Evolutionary conservation across 495 filamentous ascomycete species (phyloP).

Genomic region (Halenospora varia): DNA sequence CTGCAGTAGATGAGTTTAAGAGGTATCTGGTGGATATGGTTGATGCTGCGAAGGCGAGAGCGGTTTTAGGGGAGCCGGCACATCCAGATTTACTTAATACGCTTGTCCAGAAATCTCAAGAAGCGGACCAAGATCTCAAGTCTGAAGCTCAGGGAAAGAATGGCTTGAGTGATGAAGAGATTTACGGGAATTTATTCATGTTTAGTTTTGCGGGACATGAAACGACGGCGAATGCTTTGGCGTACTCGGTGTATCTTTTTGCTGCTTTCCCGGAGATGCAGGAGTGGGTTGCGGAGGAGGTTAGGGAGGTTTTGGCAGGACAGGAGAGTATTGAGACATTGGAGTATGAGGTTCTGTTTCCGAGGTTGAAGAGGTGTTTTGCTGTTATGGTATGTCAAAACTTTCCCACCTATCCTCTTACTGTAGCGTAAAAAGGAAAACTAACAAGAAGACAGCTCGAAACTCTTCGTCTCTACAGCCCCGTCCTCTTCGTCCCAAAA

Average conservation of each 20-base stretch:
- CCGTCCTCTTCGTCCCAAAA: conserved; percentile 39
- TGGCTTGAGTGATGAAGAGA: conserved; percentile 37
- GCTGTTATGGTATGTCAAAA: conserved; percentile 37
- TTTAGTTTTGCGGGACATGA: conserved; percentile 54
- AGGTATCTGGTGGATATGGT: conserved; percentile 23
- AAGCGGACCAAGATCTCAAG: conserved; percentile 6
- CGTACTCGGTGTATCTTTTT: conserved; percentile 43
- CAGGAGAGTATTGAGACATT: background rate
- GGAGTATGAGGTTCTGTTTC: conserved; percentile 37
- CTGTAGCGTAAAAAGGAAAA: too few relatives aligned
- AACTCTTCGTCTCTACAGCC: conserved; percentile 46
- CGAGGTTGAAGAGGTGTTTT: conserved; percentile 37
- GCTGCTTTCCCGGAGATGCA: conserved; percentile 45
- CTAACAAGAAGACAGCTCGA: conserved; percentile 33
- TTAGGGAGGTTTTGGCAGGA: conserved; percentile 22
- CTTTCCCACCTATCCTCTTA: background rate
- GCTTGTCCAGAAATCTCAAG: conserved; percentile 29
- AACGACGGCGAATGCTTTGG: conserved; percentile 48
- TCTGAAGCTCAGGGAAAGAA: conserved; percentile 3
- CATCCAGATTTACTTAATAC: background rate
- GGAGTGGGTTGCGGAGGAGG: conserved; percentile 42
- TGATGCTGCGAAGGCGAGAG: background rate
- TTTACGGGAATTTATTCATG: conserved; percentile 50
- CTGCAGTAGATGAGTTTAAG: conserved; percentile 28
- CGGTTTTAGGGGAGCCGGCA: background rate